phyloP scores from a whole-genome alignment of 2,329 filamentous ascomycete species.

The Chaetomium olivaceum region DNA sequence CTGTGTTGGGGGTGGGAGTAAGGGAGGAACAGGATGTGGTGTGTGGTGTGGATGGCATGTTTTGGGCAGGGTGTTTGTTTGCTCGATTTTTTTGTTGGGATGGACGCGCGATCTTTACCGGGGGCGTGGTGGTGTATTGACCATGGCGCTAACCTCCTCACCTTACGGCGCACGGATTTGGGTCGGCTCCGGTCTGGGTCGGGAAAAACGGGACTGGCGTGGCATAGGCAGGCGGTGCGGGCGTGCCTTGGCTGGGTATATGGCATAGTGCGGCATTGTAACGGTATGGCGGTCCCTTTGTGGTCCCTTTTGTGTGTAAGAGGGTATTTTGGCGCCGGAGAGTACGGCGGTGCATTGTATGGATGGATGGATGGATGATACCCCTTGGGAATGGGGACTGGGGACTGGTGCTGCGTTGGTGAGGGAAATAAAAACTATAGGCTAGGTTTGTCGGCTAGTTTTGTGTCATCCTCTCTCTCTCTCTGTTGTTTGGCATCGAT shows the following conservation, averaged over 20 bases:
- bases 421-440: neutral
- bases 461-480: neutral
- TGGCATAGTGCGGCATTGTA: constrained; percentile 1
- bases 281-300: neutral
- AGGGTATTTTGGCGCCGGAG: neutral
- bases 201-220: constrained; percentile 8
- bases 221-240: neutral
- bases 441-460: neutral
- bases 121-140: neutral
- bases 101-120: neutral
- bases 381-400: constrained; percentile 11
- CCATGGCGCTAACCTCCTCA: neutral
- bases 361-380: constrained; percentile 7
- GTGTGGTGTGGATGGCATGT: neutral
- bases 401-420: neutral
- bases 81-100: neutral
- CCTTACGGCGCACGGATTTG: neutral
- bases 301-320: neutral
- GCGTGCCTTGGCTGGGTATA: constrained; percentile 1
- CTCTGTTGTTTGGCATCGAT: neutral
- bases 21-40: neutral
- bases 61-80: neutral
- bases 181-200: constrained; percentile 1
- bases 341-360: neutral
- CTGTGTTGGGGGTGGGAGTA: neutral